These are phyloP conservation scores for Neurospora sp. DNA, from an alignment of 495 filamentous ascomycete species.

Conservation along the genomic window DNA sequence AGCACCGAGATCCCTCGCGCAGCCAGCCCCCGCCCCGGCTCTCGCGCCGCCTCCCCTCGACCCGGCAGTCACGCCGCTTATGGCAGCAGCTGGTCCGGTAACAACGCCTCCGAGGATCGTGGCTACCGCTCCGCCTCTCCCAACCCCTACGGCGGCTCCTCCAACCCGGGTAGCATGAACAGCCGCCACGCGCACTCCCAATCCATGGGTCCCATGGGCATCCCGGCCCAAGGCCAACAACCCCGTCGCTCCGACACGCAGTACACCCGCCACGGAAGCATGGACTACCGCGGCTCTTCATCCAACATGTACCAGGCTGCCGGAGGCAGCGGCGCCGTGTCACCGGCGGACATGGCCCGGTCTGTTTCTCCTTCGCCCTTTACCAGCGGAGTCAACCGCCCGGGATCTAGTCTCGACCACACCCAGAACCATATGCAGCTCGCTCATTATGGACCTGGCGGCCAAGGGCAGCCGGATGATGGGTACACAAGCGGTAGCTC, in stretches of 20 bases:
- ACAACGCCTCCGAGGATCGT: conserved; percentile 17
- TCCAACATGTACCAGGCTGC: conserved; percentile 3
- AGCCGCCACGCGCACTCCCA: conserved; percentile 2
- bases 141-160: conserved; percentile 35
- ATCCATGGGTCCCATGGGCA: conserved; percentile 13
- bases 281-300: neutral
- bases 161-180: neutral
- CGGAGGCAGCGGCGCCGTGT: conserved; percentile 44
- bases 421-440: neutral
- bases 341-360: conserved; percentile 11
- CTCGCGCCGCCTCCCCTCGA: conserved; percentile 8
- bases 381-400: neutral
- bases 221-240: neutral
- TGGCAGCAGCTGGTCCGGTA: neutral
- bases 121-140: conserved; percentile 39
- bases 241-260: neutral
- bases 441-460: neutral
- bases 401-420: neutral
- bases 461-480: neutral
- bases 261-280: neutral
- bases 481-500: neutral
- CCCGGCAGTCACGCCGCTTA: neutral
- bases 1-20: conserved; percentile 41
- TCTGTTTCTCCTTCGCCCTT: conserved; percentile 46
- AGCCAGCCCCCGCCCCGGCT: conserved; percentile 40